These are phyloP conservation scores for Blastomyces emzantsi DNA, from an alignment of 2,329 filamentous ascomycete species.

Conservation along the genomic window DNA sequence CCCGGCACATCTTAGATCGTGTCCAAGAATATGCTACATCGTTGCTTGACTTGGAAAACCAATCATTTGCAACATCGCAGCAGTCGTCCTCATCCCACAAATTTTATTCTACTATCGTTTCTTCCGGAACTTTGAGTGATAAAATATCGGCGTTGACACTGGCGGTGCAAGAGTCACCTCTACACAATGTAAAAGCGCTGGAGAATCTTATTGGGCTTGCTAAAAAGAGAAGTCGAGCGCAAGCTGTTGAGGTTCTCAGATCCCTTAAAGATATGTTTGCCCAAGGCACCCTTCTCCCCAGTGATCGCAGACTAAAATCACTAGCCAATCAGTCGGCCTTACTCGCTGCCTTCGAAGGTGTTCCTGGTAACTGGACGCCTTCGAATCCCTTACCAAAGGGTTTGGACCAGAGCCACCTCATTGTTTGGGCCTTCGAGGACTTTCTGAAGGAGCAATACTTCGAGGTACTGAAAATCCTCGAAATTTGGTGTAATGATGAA, in stretches of 20 bases:
- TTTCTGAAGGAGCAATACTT: slow-evolving; percentile 95
- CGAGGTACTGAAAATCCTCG: slow-evolving; percentile 81
- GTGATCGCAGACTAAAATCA: slow-evolving; percentile 66
- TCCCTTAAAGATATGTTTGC: slow-evolving; percentile 92
- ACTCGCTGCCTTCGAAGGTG: slow-evolving; percentile 58
- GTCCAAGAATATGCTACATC: slow-evolving; percentile 59
- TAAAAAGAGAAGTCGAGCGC: slow-evolving; percentile 87
- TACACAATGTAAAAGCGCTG: slow-evolving; percentile 84
- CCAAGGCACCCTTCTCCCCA: slow-evolving; percentile 74
- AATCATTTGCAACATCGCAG: slow-evolving; percentile 61
- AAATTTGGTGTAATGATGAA: slow-evolving; percentile 90
- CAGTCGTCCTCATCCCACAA: slow-evolving; percentile 72
- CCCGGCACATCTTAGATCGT: slow-evolving; percentile 47
- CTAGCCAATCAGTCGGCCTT: slow-evolving; percentile 76
- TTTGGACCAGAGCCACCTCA: slow-evolving; percentile 66
- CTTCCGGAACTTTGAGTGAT: slow-evolving; percentile 90
- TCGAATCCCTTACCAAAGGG: slow-evolving; percentile 64
- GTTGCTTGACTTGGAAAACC: slow-evolving; percentile 69
- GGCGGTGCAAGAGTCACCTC: slow-evolving; percentile 87
- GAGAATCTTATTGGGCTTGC: slow-evolving; percentile 74
- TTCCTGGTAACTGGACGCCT: slow-evolving; percentile 54
- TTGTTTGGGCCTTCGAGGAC: slow-evolving; percentile 87
- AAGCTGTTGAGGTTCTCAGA: slow-evolving; percentile 84
- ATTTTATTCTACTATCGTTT: slow-evolving; percentile 95
- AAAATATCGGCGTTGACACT: slow-evolving; percentile 93